A percentile compares a stretch with the other conserved stretches of the same genome.
Conservation (phyloP, 257 asterid genomes). For the Solanum chilense region DNA sequence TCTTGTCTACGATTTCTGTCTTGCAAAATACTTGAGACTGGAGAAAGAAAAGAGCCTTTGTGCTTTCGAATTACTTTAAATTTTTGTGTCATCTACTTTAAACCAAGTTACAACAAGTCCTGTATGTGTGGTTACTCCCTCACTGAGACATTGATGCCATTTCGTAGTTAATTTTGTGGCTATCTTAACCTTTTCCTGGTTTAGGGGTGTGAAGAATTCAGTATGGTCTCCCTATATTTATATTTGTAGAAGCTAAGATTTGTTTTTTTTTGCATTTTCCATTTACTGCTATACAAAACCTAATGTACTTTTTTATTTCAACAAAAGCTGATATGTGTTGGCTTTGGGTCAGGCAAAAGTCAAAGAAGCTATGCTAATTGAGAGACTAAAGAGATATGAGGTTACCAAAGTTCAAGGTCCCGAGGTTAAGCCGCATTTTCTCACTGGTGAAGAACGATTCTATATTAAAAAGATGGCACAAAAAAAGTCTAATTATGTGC, state of each 20-base stretch:
- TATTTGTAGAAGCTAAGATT: not conserved
- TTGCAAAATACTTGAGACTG: not conserved
- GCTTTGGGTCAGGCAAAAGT: constrained; percentile 45
- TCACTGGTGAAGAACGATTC: not conserved
- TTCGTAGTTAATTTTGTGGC: not conserved
- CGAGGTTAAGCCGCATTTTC: constrained; percentile 27
- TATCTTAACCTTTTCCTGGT: not conserved
- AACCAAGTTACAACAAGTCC: not conserved
- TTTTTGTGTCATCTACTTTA: not conserved
- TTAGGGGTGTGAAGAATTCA: not conserved
- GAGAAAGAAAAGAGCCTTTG: not conserved
- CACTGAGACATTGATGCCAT: not conserved
- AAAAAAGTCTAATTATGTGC: not conserved
- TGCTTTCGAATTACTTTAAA: not conserved
- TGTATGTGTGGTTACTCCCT: not conserved
- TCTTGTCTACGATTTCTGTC: not conserved
- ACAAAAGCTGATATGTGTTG: not conserved
- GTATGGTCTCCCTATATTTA: not conserved
- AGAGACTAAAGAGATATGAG: constrained; percentile 73
- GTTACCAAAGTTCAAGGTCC: constrained; percentile 88
- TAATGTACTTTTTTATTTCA: not conserved
- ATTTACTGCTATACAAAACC: not conserved
- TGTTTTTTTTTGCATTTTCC: not conserved
- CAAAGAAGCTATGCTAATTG: constrained; percentile 67
- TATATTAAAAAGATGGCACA: not conserved